Conservation (phyloP, 202 grass and related monocot genomes). For the Zizania palustris region DNA sequence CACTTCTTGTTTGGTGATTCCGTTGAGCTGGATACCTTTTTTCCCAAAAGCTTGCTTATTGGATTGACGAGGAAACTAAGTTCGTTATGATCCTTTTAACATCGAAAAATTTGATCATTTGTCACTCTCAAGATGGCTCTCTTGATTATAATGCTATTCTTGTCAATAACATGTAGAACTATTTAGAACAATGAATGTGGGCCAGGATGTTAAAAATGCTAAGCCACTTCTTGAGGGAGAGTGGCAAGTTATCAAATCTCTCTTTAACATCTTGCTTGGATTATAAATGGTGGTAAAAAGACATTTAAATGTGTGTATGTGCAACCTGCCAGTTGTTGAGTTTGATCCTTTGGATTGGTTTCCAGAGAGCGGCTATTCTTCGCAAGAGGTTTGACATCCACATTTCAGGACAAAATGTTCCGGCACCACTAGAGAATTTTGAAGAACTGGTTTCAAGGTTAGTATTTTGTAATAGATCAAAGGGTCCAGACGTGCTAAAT, state of each 20-base stretch:
- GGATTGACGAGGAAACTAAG: background rate
- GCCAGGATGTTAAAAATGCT: no score
- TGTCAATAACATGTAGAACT: no score
- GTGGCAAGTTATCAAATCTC: no score
- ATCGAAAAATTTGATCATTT: no score
- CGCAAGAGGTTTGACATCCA: constrained; percentile 80
- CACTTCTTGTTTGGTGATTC: background rate
- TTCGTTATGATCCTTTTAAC: background rate
- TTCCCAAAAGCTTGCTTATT: background rate
- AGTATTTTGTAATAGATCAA: background rate
- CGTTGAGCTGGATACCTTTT: background rate
- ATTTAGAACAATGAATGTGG: no score
- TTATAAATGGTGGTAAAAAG: background rate
- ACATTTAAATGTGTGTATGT: constrained; percentile 4
- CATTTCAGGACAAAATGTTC: constrained; percentile 77
- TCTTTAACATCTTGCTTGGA: background rate
- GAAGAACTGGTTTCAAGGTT: constrained; percentile 77
- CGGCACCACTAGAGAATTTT: constrained; percentile 77
- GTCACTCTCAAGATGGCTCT: no score
- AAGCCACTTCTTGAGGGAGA: no score
- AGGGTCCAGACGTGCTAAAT: background rate
- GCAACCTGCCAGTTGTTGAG: constrained; percentile 6
- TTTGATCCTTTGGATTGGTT: background rate
- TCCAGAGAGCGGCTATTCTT: constrained; percentile 67
- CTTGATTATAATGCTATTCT: no score